These are phyloP conservation scores for Yamadazyma buinensis DNA, from an alignment of 1,139 yeast species.

Conservation along the genomic window DNA sequence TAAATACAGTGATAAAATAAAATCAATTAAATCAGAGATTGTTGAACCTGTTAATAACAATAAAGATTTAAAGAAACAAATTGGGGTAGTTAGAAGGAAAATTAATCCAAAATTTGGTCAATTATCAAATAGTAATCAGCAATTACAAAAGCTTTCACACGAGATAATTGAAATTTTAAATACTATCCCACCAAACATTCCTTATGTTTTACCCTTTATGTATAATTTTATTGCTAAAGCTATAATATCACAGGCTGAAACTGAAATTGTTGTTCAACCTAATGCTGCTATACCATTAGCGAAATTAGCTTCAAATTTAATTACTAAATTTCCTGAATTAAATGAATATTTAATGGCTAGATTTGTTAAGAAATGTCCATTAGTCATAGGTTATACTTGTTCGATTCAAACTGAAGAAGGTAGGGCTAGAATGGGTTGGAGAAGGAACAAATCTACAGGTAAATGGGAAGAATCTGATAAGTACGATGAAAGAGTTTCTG, in stretches of 20 bases:
- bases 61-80: constrained; percentile 39
- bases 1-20: constrained; percentile 54
- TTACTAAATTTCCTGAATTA: constrained; percentile 61
- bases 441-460: constrained; percentile 43
- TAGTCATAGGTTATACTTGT: constrained; percentile 76
- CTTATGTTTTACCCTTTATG: constrained; percentile 64
- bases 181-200: constrained; percentile 33
- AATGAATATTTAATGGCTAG: constrained; percentile 70
- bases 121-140: constrained; percentile 65
- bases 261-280: constrained; percentile 81
- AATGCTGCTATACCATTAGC: constrained; percentile 81
- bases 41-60: constrained; percentile 44
- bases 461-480: constrained; percentile 77
- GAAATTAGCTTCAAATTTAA: constrained; percentile 51
- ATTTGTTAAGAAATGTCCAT: constrained; percentile 87
- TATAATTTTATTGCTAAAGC: constrained; percentile 82
- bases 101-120: constrained; percentile 92
- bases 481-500: constrained; percentile 83
- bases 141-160: constrained; percentile 47
- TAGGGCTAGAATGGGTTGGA: constrained; percentile 84
- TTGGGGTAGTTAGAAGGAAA: constrained; percentile 54
- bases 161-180: constrained; percentile 51
- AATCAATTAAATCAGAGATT: constrained; percentile 55
- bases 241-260: constrained; percentile 84
- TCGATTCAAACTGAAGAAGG: constrained; percentile 80